phyloP scores from a whole-genome alignment of 805 yeast species.

The baker's yeast (Saccharomyces cerevisiae) region DNA sequence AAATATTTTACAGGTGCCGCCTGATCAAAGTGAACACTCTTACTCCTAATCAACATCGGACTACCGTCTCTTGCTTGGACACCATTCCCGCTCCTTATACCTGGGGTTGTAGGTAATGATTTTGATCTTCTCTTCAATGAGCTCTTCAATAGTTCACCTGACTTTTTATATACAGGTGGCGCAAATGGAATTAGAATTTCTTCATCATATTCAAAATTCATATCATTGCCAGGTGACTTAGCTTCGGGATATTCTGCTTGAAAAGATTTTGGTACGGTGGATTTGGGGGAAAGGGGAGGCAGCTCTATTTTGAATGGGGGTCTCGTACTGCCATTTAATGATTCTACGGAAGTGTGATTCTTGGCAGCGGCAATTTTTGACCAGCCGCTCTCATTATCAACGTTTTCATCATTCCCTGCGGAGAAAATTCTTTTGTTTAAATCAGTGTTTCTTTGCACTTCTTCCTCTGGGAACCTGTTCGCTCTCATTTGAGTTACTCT shows the following conservation, averaged over 20 bases:
- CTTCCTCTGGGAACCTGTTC: conserved; percentile 20
- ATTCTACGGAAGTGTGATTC: neutral
- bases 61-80: neutral
- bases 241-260: conserved; percentile 1
- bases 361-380: neutral
- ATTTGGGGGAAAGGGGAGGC: conserved; percentile 8
- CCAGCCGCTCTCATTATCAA: neutral
- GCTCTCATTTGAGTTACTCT: conserved; percentile 16
- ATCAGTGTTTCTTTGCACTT: conserved; percentile 25
- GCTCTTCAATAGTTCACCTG: conserved; percentile 62
- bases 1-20: conserved; percentile 68
- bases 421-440: conserved; percentile 16
- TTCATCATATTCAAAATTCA: conserved; percentile 3
- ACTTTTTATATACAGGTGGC: conserved; percentile 58
- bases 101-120: conserved; percentile 38
- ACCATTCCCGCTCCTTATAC: conserved; percentile 1
- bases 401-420: neutral
- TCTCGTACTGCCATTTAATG: neutral
- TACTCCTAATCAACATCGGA: conserved; percentile 41
- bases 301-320: conserved; percentile 24
- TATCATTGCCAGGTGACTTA: neutral
- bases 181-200: conserved; percentile 14
- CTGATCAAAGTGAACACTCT: conserved; percentile 76
- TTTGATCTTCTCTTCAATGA: conserved; percentile 31
- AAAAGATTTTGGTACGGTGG: conserved; percentile 2